Conservation (phyloP, 768 basidiomycete genomes). For the Termitomyces bulborhizus region DNA sequence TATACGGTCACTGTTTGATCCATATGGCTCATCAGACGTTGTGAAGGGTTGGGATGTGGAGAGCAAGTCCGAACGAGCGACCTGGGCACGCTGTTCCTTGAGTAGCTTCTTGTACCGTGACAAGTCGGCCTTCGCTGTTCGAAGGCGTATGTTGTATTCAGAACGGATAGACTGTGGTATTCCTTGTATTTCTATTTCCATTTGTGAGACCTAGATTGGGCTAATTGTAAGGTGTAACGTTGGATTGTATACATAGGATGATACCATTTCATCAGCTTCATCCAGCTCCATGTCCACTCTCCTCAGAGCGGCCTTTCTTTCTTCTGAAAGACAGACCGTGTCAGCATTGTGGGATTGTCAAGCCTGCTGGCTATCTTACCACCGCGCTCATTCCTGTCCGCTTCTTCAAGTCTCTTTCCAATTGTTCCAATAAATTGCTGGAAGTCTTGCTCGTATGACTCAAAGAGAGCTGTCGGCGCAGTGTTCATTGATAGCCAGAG, state of each 20-base stretch:
- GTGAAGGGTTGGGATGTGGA: constrained; percentile 36
- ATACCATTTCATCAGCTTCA: constrained; percentile 95
- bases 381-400: constrained; percentile 52
- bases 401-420: constrained; percentile 69
- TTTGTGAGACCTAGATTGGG: constrained; percentile 78
- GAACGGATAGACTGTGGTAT: constrained; percentile 82
- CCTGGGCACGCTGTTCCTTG: constrained; percentile 64
- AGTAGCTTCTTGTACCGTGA: constrained; percentile 74
- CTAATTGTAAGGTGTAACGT: constrained; percentile 1
- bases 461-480: constrained; percentile 81
- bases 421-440: constrained; percentile 74
- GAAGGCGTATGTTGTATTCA: constrained; percentile 71
- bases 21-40: constrained; percentile 79
- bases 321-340: constrained; percentile 45
- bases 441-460: constrained; percentile 92
- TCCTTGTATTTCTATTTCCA: constrained; percentile 97
- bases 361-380: constrained; percentile 34
- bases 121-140: constrained; percentile 69
- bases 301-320: constrained; percentile 72
- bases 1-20: constrained; percentile 62
- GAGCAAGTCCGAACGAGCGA: constrained; percentile 76
- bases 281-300: constrained; percentile 94
- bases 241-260: neutral
- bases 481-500: constrained; percentile 56
- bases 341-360: neutral